Base-by-base conservation (phyloP, 805 yeast genomes). In the Hanseniaspora vineae region DNA sequence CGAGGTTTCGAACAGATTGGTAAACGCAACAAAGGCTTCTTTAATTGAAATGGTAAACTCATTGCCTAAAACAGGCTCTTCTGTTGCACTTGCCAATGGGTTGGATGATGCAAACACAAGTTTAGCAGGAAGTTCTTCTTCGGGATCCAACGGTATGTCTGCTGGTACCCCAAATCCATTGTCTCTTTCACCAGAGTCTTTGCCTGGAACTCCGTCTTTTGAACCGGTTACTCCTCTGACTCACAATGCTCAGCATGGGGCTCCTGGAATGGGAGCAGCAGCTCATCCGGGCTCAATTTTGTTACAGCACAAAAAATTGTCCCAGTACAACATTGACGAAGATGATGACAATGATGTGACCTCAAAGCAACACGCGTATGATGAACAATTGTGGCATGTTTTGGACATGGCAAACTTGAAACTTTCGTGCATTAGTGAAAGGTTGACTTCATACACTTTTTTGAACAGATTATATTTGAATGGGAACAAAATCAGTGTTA, bases 371-470 rank as follows among this genome's bases (percentile, higher is more conserved):
- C 44, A 50, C 51, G 42, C 62, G 43, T 57, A 55, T 51, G 78
- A 83, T 35, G 81, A 80, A 50, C 97, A 89, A 66, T 74, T 84
- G 59, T 92, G 99, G 99, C 84, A 94, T 47, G 90, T 89, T 6
- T 69, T 92, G 54, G 99, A 92, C 67, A 70, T 90, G 54, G 80
- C 94, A 53, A 96, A 96, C 50, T 95, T 92, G 64, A 85, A 90
- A 33, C 70, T 92, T 46, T 69, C 77, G 52, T 74, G 77, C 49
- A 54, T 90, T 31, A 76, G 86, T n/a, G 76, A 82, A 18, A 79
- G 80, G 55, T 65, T 92, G 43, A 87, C 87, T 70, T 77, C 79
- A 43, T 92, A 88, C 64, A 75, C 76, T 51, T 92, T 92, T 57
- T 73, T 92, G 57, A 92, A 90, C 59, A 81, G 90, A 51, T 70